A percentile compares a stretch with the other conserved stretches of the same genome.
These are phyloP conservation scores for Cyathus striatus DNA, from an alignment of 768 basidiomycete genomes.

Conservation along the genomic window DNA sequence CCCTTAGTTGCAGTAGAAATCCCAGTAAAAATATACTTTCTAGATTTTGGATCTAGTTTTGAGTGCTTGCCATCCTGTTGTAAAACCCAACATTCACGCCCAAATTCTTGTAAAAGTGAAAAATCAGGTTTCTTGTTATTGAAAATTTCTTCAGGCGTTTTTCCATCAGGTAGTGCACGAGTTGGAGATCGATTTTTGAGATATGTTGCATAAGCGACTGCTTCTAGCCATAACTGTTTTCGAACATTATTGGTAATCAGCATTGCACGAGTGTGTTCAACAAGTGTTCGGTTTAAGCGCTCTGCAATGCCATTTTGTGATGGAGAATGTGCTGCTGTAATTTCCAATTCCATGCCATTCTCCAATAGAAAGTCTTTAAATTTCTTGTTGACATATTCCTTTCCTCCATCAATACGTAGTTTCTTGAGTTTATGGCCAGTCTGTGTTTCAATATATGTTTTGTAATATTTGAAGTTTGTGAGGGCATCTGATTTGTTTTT, in stretches of 20 bases:
- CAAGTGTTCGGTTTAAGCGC: not conserved
- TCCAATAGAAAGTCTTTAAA: not conserved
- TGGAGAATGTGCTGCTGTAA: not conserved
- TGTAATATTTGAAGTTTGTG: no score
- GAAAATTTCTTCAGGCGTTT: not conserved
- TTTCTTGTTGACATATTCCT: not conserved
- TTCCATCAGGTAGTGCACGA: not conserved
- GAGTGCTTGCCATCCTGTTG: not conserved
- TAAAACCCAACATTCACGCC: not conserved
- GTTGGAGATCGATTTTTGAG: not conserved
- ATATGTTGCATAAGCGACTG: no score
- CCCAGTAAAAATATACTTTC: not conserved
- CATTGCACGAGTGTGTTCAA: not conserved
- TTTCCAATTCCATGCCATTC: not conserved
- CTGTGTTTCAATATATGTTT: no score
- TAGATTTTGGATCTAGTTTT: not conserved
- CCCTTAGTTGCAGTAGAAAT: not conserved
- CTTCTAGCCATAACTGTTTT: not conserved
- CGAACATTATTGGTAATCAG: not conserved
- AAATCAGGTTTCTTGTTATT: not conserved
- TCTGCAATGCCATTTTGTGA: no score
- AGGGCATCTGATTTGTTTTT: no score
- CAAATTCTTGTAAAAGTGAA: not conserved
- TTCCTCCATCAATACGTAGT: not conserved
- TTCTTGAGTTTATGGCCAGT: no score